Evolutionary conservation across 805 yeast species (phyloP), one percentile per base, ranked within the genome.

Genomic region (Ogataea methanolica): DNA sequence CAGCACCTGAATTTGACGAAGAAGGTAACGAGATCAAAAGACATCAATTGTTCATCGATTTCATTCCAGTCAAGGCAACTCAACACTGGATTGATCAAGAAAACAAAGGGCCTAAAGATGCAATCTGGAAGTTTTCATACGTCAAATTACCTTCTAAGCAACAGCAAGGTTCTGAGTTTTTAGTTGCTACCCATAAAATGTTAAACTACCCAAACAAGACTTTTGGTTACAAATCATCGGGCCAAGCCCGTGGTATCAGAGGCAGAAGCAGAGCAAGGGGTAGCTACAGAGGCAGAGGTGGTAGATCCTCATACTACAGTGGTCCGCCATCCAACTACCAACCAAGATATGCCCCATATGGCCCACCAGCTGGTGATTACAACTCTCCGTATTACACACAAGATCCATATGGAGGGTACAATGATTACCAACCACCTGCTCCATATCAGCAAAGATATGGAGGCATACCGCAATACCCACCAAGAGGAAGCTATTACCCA

Each of bases 11-110:
- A 21, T 63, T 57, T 36, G 55, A 68, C 14, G 46, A 39, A 17
- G 36, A 40, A 21, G 54, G 48, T 11, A 59, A 52, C 22, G 53
- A 56, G 17, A 47, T 53, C 29, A 33, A 41, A 11, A 55, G 68
- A 51, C 59, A 55, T 41, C 61, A 62, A 9, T 48, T 73, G 34
- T 73, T 57, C 53, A 67, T 71, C 38, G 78, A 74, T 51, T 74
- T 59, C 52, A 67, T 74, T 37, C 77, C 77, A 0, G 76, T 72
- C 21, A 69, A 71, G 50, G 75, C 75, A 16, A 64, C 72, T 3
- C 70, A 69, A 46, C 66, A 64, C 38, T 74, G 78, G 77, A 70
- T 73, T 15, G 75, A 65, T 52, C 75, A 73, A 55, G 79, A 74
- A 49, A 71, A 67, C 45, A 60, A 58, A 37, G 74, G 73, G 12